Evolutionary conservation across 306 rosid species (phyloP), one percentile per base, ranked within the genome.

Genomic region (Potentilla sterilis): DNA sequence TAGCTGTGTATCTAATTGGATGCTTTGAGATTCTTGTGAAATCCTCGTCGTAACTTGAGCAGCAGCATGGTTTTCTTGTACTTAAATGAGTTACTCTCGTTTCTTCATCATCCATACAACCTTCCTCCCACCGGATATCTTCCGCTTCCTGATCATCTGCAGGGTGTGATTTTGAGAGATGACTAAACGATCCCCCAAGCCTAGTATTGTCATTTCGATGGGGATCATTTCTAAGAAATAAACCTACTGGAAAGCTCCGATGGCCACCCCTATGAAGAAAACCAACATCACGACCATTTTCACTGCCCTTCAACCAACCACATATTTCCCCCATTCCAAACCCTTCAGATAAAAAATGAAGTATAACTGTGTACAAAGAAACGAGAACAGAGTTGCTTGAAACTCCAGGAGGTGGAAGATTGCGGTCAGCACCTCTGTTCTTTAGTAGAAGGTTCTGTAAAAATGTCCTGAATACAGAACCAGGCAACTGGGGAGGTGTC

Each of bases 251-350:
- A 79, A 90, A 95, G 81, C 88, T 86, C 81, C 83, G 96, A 67
- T 90, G 88, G 78, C 97, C 97, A 47, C 99, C 97, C 83, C 93
- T 92, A 81, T 92, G 99, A 85, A 95, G 96, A 86, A 95, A 95
- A 80, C 97, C 99, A 84, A 85, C 84, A 83, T 89, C 89, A 51
- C 84, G 72, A 41, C 85, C 84, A 81, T 78, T 76, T 82, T 86
- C 88, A 80, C 87, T 75, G 81, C 92, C 82, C 85, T 86, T 95
- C 82, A 89, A 86, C 99, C 96, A 89, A 84, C 87, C 84, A 69
- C 93, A 90, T 54, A 86, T 80, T 64, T 86, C 89, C 67, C 89
- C 93, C 86, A 83, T 76, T 51, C 88, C 96, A 87, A 89, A 95
- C 66, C 99, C 99, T 88, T 95, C 99, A 8, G 99, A 95, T 76